Evolutionary conservation across 2,329 filamentous ascomycete genomes (phyloP).

Genomic region (Fusarium caatingaense): DNA sequence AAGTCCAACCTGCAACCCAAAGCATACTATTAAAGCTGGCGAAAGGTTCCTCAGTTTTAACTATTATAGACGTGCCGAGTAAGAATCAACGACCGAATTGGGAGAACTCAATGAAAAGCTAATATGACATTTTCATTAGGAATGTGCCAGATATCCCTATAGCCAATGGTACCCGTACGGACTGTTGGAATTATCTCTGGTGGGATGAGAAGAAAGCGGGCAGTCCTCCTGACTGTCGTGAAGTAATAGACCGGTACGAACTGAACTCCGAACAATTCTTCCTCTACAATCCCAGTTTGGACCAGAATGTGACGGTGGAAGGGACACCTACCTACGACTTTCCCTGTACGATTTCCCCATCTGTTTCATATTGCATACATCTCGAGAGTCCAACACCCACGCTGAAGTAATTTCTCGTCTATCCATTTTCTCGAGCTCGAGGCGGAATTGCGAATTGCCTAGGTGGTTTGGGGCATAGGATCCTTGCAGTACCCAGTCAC

Average conservation of each 20-base stretch:
- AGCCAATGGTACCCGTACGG: not conserved
- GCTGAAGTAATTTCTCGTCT: not conserved
- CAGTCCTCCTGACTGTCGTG: too few relatives aligned
- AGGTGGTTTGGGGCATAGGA: not conserved
- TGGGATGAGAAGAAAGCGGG: not conserved
- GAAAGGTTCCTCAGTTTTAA: not conserved
- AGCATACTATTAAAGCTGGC: not conserved
- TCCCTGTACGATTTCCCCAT: fast-evolving
- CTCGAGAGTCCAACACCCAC: not conserved
- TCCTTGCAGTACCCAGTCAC: not conserved
- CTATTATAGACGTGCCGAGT: not conserved
- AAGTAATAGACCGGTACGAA: too few relatives aligned
- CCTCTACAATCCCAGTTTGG: not conserved
- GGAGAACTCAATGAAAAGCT: too few relatives aligned
- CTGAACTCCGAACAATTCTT: not conserved
- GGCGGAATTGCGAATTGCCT: not conserved
- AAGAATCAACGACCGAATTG: too few relatives aligned
- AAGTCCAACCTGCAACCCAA: not conserved
- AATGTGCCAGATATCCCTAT: not conserved
- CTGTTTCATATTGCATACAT: not conserved
- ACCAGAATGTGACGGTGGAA: not conserved
- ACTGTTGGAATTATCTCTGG: not conserved
- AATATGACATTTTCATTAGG: fast-evolving
- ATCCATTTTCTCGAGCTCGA: not conserved
- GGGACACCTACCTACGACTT: not conserved